phyloP scores from a whole-genome alignment of 371 early-diverging fungal genomes.

The Rhizopus stolonifer region DNA sequence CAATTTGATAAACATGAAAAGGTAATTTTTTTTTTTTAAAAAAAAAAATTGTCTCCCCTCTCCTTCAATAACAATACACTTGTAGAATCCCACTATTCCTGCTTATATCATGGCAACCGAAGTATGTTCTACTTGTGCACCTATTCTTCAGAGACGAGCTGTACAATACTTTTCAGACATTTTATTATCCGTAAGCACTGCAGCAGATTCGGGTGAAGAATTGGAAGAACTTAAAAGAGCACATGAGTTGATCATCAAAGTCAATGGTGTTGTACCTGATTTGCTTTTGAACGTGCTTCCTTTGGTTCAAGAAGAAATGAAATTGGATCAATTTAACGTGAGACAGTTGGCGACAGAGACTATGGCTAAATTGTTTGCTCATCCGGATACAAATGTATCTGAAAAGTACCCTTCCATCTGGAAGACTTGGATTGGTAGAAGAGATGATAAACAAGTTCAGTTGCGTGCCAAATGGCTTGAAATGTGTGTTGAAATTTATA shows the following conservation, averaged over 20 bases:
- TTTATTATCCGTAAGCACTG: constrained; percentile 56
- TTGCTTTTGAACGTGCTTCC: constrained; percentile 89
- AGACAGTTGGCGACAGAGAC: constrained; percentile 77
- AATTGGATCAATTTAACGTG: constrained; percentile 74
- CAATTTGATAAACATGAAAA: constrained; percentile 72
- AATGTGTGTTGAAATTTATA: constrained; percentile 59
- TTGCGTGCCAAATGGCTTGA: constrained; percentile 82
- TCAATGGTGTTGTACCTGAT: constrained; percentile 73
- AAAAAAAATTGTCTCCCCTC: no score
- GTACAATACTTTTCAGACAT: constrained; percentile 84
- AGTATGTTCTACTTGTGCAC: constrained; percentile 72
- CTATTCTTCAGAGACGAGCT: constrained; percentile 85
- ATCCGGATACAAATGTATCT: constrained; percentile 66
- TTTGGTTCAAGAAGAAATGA: constrained; percentile 91
- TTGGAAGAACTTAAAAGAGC: constrained; percentile 56
- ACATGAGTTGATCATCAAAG: constrained; percentile 78
- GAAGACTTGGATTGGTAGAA: constrained; percentile 86
- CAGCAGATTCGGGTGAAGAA: constrained; percentile 40
- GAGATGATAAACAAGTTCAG: constrained; percentile 69
- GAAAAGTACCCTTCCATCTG: constrained; percentile 79
- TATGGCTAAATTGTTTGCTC: constrained; percentile 85
- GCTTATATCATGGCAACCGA: constrained; percentile 83
- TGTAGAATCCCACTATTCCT: constrained; percentile 65
- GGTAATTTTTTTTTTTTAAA: constrained; percentile 23
- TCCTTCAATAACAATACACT: no score